Percentiles rank a stretch among this genome's conserved stretches.
Conservation (phyloP, 768 basidiomycete genomes). For the Leccinum uliginosum region DNA sequence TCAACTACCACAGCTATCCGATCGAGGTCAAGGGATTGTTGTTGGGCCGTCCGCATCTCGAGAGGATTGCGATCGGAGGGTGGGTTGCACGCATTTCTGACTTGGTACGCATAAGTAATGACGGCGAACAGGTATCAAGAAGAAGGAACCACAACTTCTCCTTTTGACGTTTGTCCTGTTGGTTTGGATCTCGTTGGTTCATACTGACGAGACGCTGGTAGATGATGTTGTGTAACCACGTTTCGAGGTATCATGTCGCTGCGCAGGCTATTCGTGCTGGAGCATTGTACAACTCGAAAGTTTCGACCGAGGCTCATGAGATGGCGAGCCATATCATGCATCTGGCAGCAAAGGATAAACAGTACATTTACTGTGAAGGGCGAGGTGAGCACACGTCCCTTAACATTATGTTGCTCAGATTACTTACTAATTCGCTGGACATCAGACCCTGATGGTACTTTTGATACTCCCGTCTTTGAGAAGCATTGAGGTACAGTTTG, state of each 20-base stretch:
- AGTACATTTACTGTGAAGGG: conserved; percentile 57
- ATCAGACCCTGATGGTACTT: conserved; percentile 36
- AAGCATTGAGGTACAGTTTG: neutral
- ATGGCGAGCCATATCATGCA: conserved; percentile 56
- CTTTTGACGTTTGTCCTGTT: conserved; percentile 56
- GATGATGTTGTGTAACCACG: conserved; percentile 74
- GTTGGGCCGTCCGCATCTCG: conserved; percentile 48
- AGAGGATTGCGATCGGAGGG: conserved; percentile 54
- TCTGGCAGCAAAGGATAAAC: conserved; percentile 53
- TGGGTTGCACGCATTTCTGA: conserved; percentile 16
- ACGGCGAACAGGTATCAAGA: conserved; percentile 45
- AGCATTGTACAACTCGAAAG: conserved; percentile 45
- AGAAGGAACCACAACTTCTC: conserved; percentile 78
- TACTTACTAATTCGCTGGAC: neutral
- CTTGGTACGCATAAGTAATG: neutral
- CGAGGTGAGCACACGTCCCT: conserved; percentile 37
- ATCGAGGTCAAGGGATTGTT: conserved; percentile 66
- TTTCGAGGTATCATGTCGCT: conserved; percentile 66
- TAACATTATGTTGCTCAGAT: too few relatives aligned
- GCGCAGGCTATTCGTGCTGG: conserved; percentile 55
- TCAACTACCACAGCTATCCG: conserved; percentile 85
- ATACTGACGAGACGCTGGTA: conserved; percentile 19
- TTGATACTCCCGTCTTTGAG: conserved; percentile 43
- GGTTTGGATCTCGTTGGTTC: neutral
- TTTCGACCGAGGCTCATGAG: conserved; percentile 57